A percentile compares a stretch with the other conserved stretches of the same genome.
Evolutionary conservation across 2,329 filamentous ascomycete genomes (phyloP).

Genomic region (Aspergillus awamori): DNA sequence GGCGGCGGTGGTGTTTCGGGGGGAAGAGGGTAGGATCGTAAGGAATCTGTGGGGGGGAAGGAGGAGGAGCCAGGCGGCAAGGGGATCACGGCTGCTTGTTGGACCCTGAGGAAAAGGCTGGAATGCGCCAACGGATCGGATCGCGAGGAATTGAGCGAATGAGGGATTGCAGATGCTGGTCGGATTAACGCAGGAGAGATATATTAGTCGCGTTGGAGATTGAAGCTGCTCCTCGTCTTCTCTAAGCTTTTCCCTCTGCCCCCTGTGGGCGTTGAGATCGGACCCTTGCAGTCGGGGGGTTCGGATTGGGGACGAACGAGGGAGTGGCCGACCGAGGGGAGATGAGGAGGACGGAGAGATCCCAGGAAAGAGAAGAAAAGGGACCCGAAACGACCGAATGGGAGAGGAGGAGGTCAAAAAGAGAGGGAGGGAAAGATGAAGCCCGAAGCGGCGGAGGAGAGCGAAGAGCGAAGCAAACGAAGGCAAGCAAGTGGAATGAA

Average conservation of each 20-base stretch:
- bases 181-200: neutral
- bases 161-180: neutral
- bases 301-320: neutral
- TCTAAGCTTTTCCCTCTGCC: neutral
- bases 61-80: slow-evolving; percentile 13
- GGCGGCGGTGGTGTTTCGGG: neutral
- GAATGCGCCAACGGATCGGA: slow-evolving; percentile 20
- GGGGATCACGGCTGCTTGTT: slow-evolving; percentile 12
- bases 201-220: neutral
- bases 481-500: neutral
- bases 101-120: slow-evolving; percentile 19
- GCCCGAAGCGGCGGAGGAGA: neutral
- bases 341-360: slow-evolving; percentile 6
- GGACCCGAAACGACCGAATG: too few species aligned
- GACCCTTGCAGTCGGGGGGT: neutral
- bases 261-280: neutral
- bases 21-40: neutral
- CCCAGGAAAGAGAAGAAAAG: neutral
- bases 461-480: neutral
- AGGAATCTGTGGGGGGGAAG: neutral
- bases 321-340: slow-evolving; percentile 10
- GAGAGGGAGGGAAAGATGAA: slow-evolving; percentile 1
- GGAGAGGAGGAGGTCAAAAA: neutral
- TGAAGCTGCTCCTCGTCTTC: neutral
- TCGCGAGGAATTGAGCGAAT: neutral